These are phyloP conservation scores for Yamadazyma dushanensis DNA, from an alignment of 1,139 yeast species.

Conservation along the genomic window DNA sequence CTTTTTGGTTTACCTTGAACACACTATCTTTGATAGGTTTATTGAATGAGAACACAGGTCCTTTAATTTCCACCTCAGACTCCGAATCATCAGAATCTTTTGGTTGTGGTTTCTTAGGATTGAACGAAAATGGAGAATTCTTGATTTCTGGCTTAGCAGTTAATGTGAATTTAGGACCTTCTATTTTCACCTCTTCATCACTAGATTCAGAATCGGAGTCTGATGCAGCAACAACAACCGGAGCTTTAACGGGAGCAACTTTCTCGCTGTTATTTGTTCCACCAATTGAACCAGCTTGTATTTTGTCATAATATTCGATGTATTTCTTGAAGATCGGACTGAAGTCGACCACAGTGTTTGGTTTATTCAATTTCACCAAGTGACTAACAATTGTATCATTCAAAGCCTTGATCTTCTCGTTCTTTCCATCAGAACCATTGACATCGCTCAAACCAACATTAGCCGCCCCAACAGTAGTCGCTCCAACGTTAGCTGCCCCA, in stretches of 20 bases:
- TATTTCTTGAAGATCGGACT: conserved; percentile 60
- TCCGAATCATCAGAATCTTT: conserved; percentile 37
- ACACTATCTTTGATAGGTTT: conserved; percentile 49
- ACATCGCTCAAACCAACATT: neutral
- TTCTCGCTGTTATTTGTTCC: neutral
- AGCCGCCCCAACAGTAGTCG: conserved; percentile 2
- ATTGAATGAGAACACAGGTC: conserved; percentile 61
- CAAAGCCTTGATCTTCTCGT: conserved; percentile 60
- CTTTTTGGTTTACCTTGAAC: conserved; percentile 37
- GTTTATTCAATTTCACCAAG: conserved; percentile 41
- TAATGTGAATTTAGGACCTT: conserved; percentile 68
- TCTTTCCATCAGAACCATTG: conserved; percentile 18
- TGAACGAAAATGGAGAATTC: conserved; percentile 59
- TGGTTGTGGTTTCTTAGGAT: conserved; percentile 41
- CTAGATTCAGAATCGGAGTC: conserved; percentile 37
- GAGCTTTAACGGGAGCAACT: conserved; percentile 5
- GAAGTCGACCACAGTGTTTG: conserved; percentile 59
- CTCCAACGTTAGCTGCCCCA: neutral
- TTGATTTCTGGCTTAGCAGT: conserved; percentile 53
- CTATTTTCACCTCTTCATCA: conserved; percentile 44
- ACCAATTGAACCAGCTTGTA: conserved; percentile 21
- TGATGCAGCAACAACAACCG: conserved; percentile 13
- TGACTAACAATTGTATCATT: conserved; percentile 62
- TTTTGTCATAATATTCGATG: conserved; percentile 49
- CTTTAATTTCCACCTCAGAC: conserved; percentile 58